These are phyloP conservation scores for Sedum album DNA, from an alignment of 164 flowering plant genomes.

Conservation along the genomic window DNA sequence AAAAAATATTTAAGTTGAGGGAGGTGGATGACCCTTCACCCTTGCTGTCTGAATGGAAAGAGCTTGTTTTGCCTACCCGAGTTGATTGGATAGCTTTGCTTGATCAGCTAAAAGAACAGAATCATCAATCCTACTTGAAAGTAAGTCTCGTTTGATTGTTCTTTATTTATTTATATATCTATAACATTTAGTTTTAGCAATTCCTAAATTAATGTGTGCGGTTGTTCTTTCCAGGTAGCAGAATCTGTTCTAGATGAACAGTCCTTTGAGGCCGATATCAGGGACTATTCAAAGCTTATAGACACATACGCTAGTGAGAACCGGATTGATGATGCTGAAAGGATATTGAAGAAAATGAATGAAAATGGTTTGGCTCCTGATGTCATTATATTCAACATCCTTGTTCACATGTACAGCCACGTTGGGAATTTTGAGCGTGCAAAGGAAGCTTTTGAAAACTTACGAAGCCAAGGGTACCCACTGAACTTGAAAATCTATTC, in stretches of 20 bases:
- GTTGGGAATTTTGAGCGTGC: slow-evolving; percentile 60
- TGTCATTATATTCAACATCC: slow-evolving; percentile 28
- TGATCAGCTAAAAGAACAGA: slow-evolving; percentile 39
- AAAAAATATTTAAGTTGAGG: slow-evolving; percentile 41
- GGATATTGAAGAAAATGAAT: slow-evolving; percentile 68
- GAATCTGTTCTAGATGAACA: slow-evolving; percentile 54
- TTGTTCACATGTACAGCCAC: slow-evolving; percentile 75
- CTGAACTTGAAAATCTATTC: slow-evolving; percentile 55
- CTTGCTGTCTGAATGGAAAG: slow-evolving; percentile 67
- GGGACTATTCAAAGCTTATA: slow-evolving; percentile 72
- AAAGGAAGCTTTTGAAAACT: slow-evolving; percentile 52
- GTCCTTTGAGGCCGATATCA: slow-evolving; percentile 53
- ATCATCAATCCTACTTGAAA: slow-evolving; percentile 41
- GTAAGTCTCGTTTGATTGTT: slow-evolving; percentile 13
- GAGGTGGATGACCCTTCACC: slow-evolving; percentile 58
- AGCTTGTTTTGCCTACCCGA: slow-evolving; percentile 61
- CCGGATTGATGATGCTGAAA: slow-evolving; percentile 66
- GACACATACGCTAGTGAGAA: slow-evolving; percentile 59
- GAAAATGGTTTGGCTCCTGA: slow-evolving; percentile 67
- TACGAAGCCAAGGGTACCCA: slow-evolving; percentile 52
- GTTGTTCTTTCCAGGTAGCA: slow-evolving; percentile 44
- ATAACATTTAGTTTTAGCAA: background rate
- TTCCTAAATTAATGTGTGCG: background rate
- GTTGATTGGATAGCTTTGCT: slow-evolving; percentile 79
- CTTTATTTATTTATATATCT: background rate